Percentiles rank a stretch among this genome's conserved stretches.
Conservation (phyloP, 306 rosid species). For the Albizia julibrissin region DNA sequence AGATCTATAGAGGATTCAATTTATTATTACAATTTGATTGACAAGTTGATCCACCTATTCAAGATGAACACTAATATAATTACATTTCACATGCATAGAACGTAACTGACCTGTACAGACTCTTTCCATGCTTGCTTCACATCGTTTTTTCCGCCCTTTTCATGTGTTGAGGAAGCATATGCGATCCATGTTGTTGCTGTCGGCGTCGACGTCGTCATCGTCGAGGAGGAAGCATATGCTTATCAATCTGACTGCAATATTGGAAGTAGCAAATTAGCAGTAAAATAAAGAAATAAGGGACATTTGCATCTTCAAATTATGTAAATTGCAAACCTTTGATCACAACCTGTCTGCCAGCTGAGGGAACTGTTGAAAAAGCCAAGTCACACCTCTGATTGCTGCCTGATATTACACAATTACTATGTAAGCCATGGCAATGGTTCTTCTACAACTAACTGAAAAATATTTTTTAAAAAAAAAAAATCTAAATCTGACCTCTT, state of each 20-base stretch:
- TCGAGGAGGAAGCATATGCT: not conserved
- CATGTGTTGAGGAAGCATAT: not conserved
- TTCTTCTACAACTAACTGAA: not conserved
- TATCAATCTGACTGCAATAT: not conserved
- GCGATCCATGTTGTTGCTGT: not conserved
- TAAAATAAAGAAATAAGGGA: not conserved
- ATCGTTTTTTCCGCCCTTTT: not conserved
- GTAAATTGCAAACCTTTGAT: conserved; percentile 8
- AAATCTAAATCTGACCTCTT: not conserved
- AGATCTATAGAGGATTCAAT: not conserved
- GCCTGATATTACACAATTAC: conserved; percentile 47
- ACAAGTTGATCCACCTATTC: not conserved
- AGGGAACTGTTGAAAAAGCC: conserved; percentile 86
- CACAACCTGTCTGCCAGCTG: conserved; percentile 57
- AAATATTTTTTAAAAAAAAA: not conserved
- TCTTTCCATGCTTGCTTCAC: not conserved
- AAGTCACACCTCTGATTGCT: conserved; percentile 65
- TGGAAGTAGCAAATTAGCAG: not conserved
- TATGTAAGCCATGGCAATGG: conserved; percentile 2
- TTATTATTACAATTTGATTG: not conserved
- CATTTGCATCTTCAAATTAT: conserved; percentile 12
- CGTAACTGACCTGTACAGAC: not conserved
- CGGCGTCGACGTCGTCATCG: too few relatives aligned
- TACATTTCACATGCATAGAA: not conserved
- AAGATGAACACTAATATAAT: not conserved